Percentiles rank a stretch among this genome's conserved stretches.
Evolutionary conservation across 2,329 filamentous ascomycete species (phyloP).

Genomic region (Didymellaceae sp.): DNA sequence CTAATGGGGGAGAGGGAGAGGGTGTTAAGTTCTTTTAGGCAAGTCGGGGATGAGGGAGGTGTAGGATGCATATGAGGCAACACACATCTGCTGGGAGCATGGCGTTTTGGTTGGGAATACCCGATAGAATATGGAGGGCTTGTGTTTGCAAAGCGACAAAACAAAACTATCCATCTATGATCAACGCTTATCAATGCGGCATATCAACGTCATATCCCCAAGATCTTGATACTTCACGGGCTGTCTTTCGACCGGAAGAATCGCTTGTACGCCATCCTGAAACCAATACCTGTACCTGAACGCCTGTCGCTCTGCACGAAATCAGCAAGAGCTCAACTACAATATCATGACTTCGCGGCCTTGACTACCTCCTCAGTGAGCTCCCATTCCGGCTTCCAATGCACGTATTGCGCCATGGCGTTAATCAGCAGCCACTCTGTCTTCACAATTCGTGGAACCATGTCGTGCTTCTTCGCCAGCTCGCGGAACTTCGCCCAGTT

Average conservation of each 20-base stretch:
- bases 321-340: constrained; percentile 13
- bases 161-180: neutral
- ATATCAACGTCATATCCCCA: constrained; percentile 2
- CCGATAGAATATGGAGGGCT: neutral
- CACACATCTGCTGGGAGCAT: constrained; percentile 3
- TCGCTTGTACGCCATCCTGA: constrained; percentile 21
- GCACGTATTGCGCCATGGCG: constrained; percentile 83
- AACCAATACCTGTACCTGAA: constrained; percentile 21
- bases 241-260: constrained; percentile 8
- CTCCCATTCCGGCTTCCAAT: constrained; percentile 45
- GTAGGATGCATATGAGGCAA: neutral
- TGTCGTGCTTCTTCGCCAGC: constrained; percentile 78
- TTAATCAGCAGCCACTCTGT: constrained; percentile 90
- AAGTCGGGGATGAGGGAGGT: neutral
- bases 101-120: constrained; percentile 18
- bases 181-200: constrained; percentile 1
- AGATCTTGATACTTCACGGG: constrained; percentile 4
- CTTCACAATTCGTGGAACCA: constrained; percentile 79
- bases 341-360: constrained; percentile 23
- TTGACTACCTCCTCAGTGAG: constrained; percentile 42
- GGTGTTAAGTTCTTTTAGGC: constrained; percentile 93
- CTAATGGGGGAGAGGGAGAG: constrained; percentile 67
- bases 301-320: constrained; percentile 24
- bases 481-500: constrained; percentile 82
- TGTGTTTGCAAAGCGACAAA: constrained; percentile 3